Evolutionary conservation across 2,329 filamentous ascomycete genomes (phyloP), one percentile per base, ranked within the genome.

Genomic region (Fusarium citri): DNA sequence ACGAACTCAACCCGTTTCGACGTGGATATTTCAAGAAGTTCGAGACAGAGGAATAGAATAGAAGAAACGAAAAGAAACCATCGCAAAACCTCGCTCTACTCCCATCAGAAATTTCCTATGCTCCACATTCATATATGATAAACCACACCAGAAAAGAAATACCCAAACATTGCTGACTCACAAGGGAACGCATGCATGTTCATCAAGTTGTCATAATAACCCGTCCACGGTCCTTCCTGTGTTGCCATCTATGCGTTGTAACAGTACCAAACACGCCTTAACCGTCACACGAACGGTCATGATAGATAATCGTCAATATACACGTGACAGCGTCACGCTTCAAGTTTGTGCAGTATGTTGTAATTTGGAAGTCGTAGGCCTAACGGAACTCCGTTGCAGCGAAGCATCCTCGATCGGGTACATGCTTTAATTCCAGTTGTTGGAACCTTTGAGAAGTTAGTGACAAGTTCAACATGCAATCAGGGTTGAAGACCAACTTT

Each of bases 361-460:
- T 40, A 58, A 40, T 46, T 49, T 40, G 7, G 53, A 28, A 34
- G n/a, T 20, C 37, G 45, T 30, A 31, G 14, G 22, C 45, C 78
- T 76, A 83, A 76, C 80, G 80, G 72, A 98, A 98, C 82, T 99
- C 96, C 81, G 97, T 88, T 66, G 94, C 92, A 74, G 89, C 89
- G 79, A 92, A 92, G 81, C 94, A 96, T 59, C 95, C 94, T 76
- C 85, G 87, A 79, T 97, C 92, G 62, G 92, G 88, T 59, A 98
- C 91, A 80, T 97, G 94, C 80, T 93, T 92, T 74, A 99, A 84
- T 77, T 97, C 93, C 73, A 98, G 85, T 80, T 97, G 94, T 81
- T 99, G 96, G 79, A 95, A 97, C 76, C 94, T 97, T 71, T 26
- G 50, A 30, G 43, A 7, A 5, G 20, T 48, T 41, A 55, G 60